Evolutionary conservation across 805 yeast species (phyloP), one percentile per base, ranked within the genome.

Genomic region (Teunomyces pallodes): DNA sequence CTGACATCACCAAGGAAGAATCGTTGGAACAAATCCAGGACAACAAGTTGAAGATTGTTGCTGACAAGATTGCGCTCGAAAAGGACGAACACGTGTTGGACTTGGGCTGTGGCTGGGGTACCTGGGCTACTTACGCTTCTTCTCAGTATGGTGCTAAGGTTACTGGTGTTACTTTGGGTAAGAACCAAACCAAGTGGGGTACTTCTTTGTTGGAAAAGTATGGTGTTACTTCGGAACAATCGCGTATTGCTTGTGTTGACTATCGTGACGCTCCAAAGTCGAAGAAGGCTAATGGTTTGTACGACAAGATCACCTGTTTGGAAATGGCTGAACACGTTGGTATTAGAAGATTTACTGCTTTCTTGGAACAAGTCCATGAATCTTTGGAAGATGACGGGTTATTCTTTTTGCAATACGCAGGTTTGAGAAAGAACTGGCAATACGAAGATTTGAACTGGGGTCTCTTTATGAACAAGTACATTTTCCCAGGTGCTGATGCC

Each of bases 301-400:
- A 90, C 73, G 82, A 90, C 75, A 88, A 89, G 68, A 90, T 90
- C 64, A 86, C 96, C 33, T 87, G 95, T 72, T 76, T 90, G 65
- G 96, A 90, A 76, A 90, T 90, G 97, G 90, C 96, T 30, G 97
- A 90, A 77, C 97, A 90, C 67, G 97, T 90, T 62, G 97, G 97
- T 64, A 86, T 90, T 58, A 82, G 96, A 68, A 84, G 90, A 64
- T 87, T 90, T 56, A 72, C 82, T 44, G 60, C 85, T 16, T 90
- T 90, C 76, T 75, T 90, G 66, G 72, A 75, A 51, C 96, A 90
- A 73, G 91, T 88, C 48, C 80, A 84, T 64, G 88, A 87, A 62
- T 83, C 90, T 82, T 81, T 90, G 66, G 96, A 90, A 58, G 97
- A 90, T 64, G 96, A 90, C 65, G 97, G 96, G 52, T 67, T 87